Base-by-base conservation (phyloP, 331 rosid genomes). In the Spiraea crenata region DNA sequence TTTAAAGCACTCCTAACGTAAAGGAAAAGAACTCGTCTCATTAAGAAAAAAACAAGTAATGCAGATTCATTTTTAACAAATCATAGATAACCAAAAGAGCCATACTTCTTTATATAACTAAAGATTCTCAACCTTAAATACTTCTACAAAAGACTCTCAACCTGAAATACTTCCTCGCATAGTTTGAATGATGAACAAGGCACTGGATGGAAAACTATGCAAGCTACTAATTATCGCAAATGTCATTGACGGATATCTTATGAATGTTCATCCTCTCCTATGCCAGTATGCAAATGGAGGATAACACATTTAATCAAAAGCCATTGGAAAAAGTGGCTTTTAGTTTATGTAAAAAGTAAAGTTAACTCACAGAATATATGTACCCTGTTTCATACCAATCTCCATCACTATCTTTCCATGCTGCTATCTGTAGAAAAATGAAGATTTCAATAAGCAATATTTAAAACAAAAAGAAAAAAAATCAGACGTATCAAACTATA, bases 341-440 rank as follows among this genome's bases (percentile, higher is more conserved):
- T 9, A 3, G 1, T 12, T 5, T 14, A 56, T 34, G 35, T 10
- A 15, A n/a, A 35, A 9, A 17, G 25, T 10, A 67, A 10, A 2
- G 9, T 20, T 46, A 65, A 83, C 97, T 87, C 83, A 93, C 99
- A 93, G 80, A 93, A 93, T 78, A 93, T 93, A 77, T 93, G 99
- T 37, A 93, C 74, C 99, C 99, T 19, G 99, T 93, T 82, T 93
- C 99, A 16, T 89, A 93, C 97, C 97, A 91, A 70, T 93, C 99
- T 74, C 99, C 99, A 76, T 91, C 96, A 9, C 87, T 69, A 82
- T 93, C 99, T 89, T 93, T 86, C 99, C 99, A 93, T 7, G 99
- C 99, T 65, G 97, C 99, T 77, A 93, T 82, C 99, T 93, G 65
- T 42, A 74, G 62, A 66, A 79, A 86, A 51, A 74, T 48, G 67